Percentiles rank a stretch among this genome's conserved stretches.
phyloP scores from a whole-genome alignment of 2,329 filamentous ascomycete genomes.

The Neophaeococcomyces mojaviensis region DNA sequence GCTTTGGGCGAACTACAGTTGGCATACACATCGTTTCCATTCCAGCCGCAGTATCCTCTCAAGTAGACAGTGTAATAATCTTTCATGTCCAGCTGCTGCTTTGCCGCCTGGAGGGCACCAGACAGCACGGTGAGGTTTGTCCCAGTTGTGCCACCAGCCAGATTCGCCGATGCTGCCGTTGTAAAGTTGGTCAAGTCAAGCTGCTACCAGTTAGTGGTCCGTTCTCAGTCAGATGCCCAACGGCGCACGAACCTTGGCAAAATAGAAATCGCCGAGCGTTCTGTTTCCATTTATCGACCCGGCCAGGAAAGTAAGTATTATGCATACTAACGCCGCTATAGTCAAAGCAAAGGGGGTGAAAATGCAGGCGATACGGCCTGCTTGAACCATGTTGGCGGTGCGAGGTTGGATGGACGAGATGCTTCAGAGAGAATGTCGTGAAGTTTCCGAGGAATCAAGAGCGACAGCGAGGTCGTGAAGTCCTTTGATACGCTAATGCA shows the following conservation, averaged over 20 bases:
- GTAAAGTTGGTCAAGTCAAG: constrained; percentile 57
- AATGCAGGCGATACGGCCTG: constrained; percentile 78
- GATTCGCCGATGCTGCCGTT: constrained; percentile 36
- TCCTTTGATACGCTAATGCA: no score
- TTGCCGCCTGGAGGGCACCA: constrained; percentile 30
- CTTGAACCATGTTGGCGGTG: constrained; percentile 52
- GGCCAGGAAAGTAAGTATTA: constrained; percentile 51
- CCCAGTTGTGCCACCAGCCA: constrained; percentile 25
- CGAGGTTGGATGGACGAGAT: no score
- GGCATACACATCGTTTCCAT: constrained; percentile 44
- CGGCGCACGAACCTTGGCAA: constrained; percentile 39
- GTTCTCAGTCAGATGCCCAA: not conserved
- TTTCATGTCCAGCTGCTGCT: constrained; percentile 51
- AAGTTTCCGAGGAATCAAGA: not conserved
- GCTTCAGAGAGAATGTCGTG: not conserved
- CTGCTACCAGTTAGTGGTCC: constrained; percentile 37
- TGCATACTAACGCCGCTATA: constrained; percentile 64
- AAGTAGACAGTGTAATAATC: constrained; percentile 75
- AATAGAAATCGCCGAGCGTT: constrained; percentile 47
- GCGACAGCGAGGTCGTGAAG: no score
- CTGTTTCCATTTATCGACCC: constrained; percentile 45
- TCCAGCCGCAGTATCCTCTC: constrained; percentile 76
- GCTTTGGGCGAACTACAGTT: constrained; percentile 65
- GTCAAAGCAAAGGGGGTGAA: constrained; percentile 77
- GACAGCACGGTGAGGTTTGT: constrained; percentile 29